Evolutionary conservation across 768 basidiomycete species (phyloP).

Genomic region (Kwoniella pini): DNA sequence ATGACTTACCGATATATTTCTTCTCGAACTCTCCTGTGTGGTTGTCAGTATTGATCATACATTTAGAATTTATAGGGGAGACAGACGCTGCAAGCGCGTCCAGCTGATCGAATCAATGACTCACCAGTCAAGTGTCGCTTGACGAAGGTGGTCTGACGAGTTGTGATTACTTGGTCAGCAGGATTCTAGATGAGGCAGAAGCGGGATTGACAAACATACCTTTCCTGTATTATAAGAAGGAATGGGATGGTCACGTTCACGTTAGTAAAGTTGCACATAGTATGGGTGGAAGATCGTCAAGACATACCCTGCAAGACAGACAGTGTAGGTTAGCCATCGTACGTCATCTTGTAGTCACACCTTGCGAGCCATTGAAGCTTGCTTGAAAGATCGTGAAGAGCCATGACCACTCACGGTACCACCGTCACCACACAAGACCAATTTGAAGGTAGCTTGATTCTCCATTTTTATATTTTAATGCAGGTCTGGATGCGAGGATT

Average conservation of each 20-base stretch:
- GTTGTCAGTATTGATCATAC: slow-evolving; percentile 2
- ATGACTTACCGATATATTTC: slow-evolving; percentile 88
- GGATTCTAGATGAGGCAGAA: no score
- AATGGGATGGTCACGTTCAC: no score
- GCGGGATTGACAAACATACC: slow-evolving; percentile 7
- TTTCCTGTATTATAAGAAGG: slow-evolving; percentile 6
- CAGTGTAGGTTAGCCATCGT: no score
- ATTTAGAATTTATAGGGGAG: not conserved
- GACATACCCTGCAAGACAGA: slow-evolving; percentile 16
- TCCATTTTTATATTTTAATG: slow-evolving; percentile 23
- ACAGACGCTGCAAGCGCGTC: not conserved
- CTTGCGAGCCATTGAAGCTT: no score
- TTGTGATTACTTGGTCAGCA: slow-evolving; percentile 16
- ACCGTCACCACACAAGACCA: slow-evolving; percentile 82
- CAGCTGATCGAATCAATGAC: not conserved
- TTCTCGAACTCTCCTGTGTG: slow-evolving; percentile 91
- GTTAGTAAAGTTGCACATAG: no score
- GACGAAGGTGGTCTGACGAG: slow-evolving; percentile 87
- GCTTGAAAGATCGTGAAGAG: no score
- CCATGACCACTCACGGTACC: slow-evolving; percentile 33
- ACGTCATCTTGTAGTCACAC: no score
- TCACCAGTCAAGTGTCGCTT: slow-evolving; percentile 90
- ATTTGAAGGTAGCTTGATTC: slow-evolving; percentile 88
- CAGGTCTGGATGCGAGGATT: not conserved
- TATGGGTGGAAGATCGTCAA: no score